Evolutionary conservation across 1,284 basidiomycete species (phyloP).

Genomic region (Cutaneotrichosporon sp.): DNA sequence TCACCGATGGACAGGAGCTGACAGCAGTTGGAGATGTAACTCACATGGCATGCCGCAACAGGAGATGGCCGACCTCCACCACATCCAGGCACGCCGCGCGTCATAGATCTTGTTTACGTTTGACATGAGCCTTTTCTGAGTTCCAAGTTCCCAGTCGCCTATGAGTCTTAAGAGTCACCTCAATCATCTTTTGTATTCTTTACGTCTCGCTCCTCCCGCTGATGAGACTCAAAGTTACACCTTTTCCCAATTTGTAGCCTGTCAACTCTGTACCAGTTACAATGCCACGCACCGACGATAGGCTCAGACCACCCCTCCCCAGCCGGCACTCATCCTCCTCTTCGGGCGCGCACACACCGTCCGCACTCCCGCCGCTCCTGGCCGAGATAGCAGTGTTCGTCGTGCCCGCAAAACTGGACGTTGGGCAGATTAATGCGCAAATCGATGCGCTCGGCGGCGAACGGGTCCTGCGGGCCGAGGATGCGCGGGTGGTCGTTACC

Average conservation of each 20-base stretch:
- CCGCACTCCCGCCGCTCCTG: constrained; percentile 31
- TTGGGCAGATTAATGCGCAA: constrained; percentile 14
- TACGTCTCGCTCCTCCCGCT: too few species aligned
- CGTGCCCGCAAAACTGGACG: constrained; percentile 42
- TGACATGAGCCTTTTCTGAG: too few species aligned
- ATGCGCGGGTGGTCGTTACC: constrained; percentile 33
- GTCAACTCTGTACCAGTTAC: background rate
- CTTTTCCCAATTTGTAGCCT: too few species aligned
- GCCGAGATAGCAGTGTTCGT: constrained; percentile 40
- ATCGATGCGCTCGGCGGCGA: constrained; percentile 43
- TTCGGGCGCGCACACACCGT: background rate
- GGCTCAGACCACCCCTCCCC: background rate
- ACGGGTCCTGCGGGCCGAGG: constrained; percentile 18
- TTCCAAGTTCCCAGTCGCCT: too few species aligned
- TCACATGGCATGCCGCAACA: too few species aligned
- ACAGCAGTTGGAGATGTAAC: too few species aligned
- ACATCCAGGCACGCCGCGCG: background rate
- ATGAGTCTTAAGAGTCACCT: too few species aligned
- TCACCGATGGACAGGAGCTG: too few species aligned
- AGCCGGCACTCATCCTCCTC: background rate
- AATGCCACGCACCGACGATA: background rate
- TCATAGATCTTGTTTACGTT: background rate
- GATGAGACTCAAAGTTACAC: too few species aligned
- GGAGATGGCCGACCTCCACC: too few species aligned
- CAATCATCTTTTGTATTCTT: too few species aligned